Evolutionary conservation across 257 asterid genomes (phyloP), one percentile per base, ranked within the genome.

Genomic region (Fraxinus anomala): DNA sequence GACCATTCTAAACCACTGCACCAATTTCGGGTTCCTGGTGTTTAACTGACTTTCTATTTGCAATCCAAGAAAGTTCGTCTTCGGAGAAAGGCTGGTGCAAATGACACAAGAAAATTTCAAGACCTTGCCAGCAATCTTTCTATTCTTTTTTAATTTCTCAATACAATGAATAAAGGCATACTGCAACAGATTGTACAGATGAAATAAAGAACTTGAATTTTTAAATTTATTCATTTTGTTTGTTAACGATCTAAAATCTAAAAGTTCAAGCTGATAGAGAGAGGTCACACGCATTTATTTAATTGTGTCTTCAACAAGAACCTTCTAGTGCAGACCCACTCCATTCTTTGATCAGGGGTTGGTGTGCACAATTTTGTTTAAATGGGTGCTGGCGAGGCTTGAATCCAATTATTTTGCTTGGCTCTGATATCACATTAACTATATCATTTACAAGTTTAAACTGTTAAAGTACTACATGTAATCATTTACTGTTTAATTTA

Each of bases 1-100:
- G 79, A 85, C 87, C 83, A 51, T 81, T 77, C 82, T 85, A 88
- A 89, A 91, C 97, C 97, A 91, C 51, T 85, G 84, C 40, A 91
- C 86, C 81, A 92, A 76, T 82, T 82, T 82, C 0, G 87, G 92
- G 80, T 83, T 78, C 86, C 84, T 90, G n/a, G 77, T 10, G 59
- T 44, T 81, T 73, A 93, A 77, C 80, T 89, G 93, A 72, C 81
- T 88, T 78, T 93, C 96, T 70, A 90, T 85, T 76, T 72, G 81
- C 72, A 73, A 85, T 59, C 73, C 85, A 28, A 91, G 97, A 70
- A 86, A 79, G 72, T 81, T 71, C 31, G 83, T 85, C 75, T 84
- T 85, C 31, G 85, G 85, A 59, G 91, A 90, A 73, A 93, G 84
- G 84, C 97, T 92, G 90, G 77, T 56, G 70, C 66, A 86, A 72